Base-by-base conservation (phyloP, 2,329 filamentous ascomycete species). In the Beauveria australis region DNA sequence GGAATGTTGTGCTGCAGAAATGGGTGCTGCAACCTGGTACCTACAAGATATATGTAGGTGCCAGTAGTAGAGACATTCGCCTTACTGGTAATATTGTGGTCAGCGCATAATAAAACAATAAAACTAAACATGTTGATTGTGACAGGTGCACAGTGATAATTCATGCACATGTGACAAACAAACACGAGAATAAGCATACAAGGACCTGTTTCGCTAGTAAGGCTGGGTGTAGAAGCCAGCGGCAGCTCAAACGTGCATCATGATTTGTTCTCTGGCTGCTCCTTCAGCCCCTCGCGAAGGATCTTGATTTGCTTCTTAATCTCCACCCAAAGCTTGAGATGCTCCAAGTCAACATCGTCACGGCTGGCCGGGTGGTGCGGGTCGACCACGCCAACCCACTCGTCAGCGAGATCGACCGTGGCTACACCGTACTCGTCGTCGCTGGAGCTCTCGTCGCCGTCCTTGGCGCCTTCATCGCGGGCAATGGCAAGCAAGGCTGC, bases 301-400 rank as follows among this genome's bases (percentile, higher is more conserved):
- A 82, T 80, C 61, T 79, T 76, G 60, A 89, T 76, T 71, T 88
- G 85, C 68, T 81, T 84, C 76, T 84, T 82, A 63, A 89, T 82
- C 68, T 84, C 81, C 3, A 78, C 74, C 84, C 83, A 87, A 48
- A 88, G 70, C 3, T 80, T 67, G 62, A 84, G 74, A 30, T 78
- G 75, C 26, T 81, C 76, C 55, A 86, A 66, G 59, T 76, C 74
- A 5, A 74, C 71, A 24, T 75, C 72, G 5, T 71, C 73, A 47
- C 70, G 69, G 10, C 56, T 62, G 9, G 63, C 22, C n/a, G 5
- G 22, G 22, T 33, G 10, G 22, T 33, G 10, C 30, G 53, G 60
- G 14, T 65, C 67, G 1, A 65, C 61, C 6, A 76, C 67, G 19
- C 70, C 73, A 18, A 76, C 65, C 72, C 75, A 77, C 43, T 79